Percentiles rank a stretch among this genome's conserved stretches.
These are phyloP conservation scores for Pseudocercospora pini-densiflorae DNA, from an alignment of 2,329 filamentous ascomycete genomes.

Conservation along the genomic window DNA sequence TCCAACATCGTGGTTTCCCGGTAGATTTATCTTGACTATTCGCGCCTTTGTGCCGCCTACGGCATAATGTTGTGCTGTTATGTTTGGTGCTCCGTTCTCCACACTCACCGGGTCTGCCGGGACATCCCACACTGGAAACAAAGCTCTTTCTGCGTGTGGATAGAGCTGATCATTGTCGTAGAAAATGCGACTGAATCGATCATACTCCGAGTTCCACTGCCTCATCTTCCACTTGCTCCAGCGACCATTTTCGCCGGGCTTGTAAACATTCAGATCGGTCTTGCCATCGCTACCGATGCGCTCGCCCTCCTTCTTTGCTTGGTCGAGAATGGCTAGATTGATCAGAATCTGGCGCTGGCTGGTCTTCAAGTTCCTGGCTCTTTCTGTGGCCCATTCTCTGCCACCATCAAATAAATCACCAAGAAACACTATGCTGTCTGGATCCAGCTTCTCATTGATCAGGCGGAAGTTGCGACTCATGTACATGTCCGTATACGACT, in stretches of 20 bases:
- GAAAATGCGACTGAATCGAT: slow-evolving; percentile 85
- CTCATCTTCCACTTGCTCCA: slow-evolving; percentile 76
- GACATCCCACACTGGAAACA: slow-evolving; percentile 32
- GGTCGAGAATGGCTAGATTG: slow-evolving; percentile 26
- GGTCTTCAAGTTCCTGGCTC: slow-evolving; percentile 34
- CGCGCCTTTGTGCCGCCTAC: slow-evolving; percentile 69
- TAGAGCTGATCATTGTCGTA: slow-evolving; percentile 52
- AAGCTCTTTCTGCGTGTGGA: slow-evolving; percentile 28
- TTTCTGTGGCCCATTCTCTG: slow-evolving; percentile 84
- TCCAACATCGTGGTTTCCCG: slow-evolving; percentile 93
- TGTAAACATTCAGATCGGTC: slow-evolving; percentile 34
- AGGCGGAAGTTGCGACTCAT: slow-evolving; percentile 80
- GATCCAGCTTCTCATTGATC: slow-evolving; percentile 75
- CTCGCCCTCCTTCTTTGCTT: slow-evolving; percentile 30
- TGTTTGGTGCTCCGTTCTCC: slow-evolving; percentile 56
- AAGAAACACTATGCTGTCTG: slow-evolving; percentile 87
- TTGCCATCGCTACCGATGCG: slow-evolving; percentile 23
- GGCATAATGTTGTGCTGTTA: slow-evolving; percentile 59
- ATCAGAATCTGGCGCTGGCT: slow-evolving; percentile 30
- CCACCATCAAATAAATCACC: slow-evolving; percentile 96
- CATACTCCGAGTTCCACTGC: slow-evolving; percentile 87
- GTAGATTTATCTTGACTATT: slow-evolving; percentile 81
- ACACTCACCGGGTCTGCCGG: slow-evolving; percentile 27
- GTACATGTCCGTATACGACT: slow-evolving; percentile 85
- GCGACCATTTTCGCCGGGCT: slow-evolving; percentile 37